Evolutionary conservation across 1,284 basidiomycete species (phyloP).

Genomic region (Cutaneotrichosporon dermatis): DNA sequence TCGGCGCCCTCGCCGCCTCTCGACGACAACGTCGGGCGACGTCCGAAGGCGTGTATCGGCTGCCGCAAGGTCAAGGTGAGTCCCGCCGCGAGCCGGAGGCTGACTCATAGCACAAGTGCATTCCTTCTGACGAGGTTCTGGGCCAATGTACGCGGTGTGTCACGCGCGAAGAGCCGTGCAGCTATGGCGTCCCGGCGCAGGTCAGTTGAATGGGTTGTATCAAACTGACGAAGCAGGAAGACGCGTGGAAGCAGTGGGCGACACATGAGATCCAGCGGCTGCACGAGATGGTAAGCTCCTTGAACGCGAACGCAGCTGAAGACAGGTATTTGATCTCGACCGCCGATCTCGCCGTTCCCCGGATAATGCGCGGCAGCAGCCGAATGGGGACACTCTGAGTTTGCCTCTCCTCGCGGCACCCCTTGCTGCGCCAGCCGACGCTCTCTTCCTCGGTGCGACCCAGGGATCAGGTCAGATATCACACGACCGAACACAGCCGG

Average conservation of each 20-base stretch:
- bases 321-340: not conserved
- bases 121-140: not conserved
- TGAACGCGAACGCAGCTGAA: not conserved
- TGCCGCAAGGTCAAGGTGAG: not conserved
- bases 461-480: too few relatives aligned
- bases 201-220: not conserved
- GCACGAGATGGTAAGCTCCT: not conserved
- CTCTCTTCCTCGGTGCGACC: too few relatives aligned
- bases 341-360: not conserved
- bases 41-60: not conserved
- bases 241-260: slow-evolving; percentile 6
- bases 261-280: slow-evolving; percentile 1
- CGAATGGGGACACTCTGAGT: too few relatives aligned
- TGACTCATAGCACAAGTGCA: slow-evolving; percentile 1
- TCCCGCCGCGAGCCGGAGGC: not conserved
- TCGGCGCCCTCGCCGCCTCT: not conserved
- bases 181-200: not conserved
- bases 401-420: too few relatives aligned
- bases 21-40: not conserved
- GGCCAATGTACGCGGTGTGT: not conserved
- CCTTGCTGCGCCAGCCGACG: too few relatives aligned
- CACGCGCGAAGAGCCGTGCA: not conserved
- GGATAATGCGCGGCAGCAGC: too few relatives aligned
- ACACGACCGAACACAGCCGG: too few relatives aligned
- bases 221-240: not conserved